Percentiles rank a stretch among this genome's conserved stretches.
phyloP scores from a whole-genome alignment of 208 protist species.

The Acanthamoeba quina region DNA sequence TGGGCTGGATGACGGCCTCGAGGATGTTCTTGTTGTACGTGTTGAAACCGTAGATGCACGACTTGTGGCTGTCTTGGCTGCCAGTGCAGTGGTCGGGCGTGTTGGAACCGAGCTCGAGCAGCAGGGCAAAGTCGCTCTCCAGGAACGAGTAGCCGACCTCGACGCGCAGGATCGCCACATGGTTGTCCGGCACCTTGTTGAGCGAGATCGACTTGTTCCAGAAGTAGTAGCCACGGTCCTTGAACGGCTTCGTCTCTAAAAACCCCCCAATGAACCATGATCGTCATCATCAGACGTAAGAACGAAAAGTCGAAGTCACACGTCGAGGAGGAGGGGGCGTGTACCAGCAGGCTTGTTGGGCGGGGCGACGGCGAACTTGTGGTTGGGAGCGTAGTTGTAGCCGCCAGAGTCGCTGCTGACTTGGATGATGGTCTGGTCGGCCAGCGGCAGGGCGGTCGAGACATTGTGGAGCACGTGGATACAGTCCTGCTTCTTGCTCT shows the following conservation, averaged over 20 bases:
- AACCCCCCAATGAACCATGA: no score
- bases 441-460: neutral
- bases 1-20: constrained; percentile 44
- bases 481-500: neutral
- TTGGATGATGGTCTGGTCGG: neutral
- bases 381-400: neutral
- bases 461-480: neutral
- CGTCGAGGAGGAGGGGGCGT: no score
- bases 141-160: constrained; percentile 70
- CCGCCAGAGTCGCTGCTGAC: neutral
- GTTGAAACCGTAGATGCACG: constrained; percentile 64
- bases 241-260: constrained; percentile 59
- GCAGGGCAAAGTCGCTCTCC: constrained; percentile 58
- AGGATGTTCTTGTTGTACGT: constrained; percentile 70
- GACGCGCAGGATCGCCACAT: constrained; percentile 59
- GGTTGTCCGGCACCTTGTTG: constrained; percentile 10
- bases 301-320: no score
- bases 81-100: constrained; percentile 12
- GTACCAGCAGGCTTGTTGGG: neutral
- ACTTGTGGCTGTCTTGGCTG: neutral
- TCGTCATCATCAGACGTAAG: neutral
- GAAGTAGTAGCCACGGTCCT: constrained; percentile 69
- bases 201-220: constrained; percentile 63
- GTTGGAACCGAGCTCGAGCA: constrained; percentile 49
- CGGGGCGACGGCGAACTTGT: constrained; percentile 7